phyloP scores from a whole-genome alignment of 805 yeast species.

The Helenozyma rhizophorensis region DNA sequence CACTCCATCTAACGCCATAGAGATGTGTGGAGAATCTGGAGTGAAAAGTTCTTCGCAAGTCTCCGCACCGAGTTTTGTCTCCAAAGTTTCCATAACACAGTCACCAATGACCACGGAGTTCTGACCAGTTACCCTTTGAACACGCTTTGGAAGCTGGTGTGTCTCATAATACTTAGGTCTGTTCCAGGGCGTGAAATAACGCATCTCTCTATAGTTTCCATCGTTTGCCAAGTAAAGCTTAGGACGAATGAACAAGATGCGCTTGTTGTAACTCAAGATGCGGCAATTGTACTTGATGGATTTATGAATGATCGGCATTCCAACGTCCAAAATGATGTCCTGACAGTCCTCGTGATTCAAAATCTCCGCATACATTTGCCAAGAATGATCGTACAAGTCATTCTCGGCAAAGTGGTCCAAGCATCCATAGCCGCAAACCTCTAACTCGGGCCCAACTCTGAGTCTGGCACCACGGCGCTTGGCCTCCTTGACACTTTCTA shows the following conservation, averaged over 20 bases:
- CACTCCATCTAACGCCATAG: slow-evolving; percentile 92
- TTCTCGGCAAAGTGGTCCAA: slow-evolving; percentile 90
- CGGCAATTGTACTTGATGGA: slow-evolving; percentile 91
- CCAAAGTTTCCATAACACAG: slow-evolving; percentile 77
- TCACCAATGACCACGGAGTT: slow-evolving; percentile 76
- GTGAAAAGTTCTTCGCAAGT: slow-evolving; percentile 98
- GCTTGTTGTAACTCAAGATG: slow-evolving; percentile 71
- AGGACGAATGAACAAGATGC: slow-evolving; percentile 83
- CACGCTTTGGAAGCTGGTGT: slow-evolving; percentile 64
- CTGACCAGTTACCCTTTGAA: slow-evolving; percentile 67
- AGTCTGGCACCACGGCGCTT: slow-evolving; percentile 70
- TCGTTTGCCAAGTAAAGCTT: slow-evolving; percentile 92
- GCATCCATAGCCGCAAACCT: slow-evolving; percentile 92
- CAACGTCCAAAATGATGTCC: slow-evolving; percentile 83
- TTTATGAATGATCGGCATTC: slow-evolving; percentile 90
- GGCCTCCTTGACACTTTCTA: slow-evolving; percentile 75
- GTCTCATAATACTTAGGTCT: slow-evolving; percentile 72
- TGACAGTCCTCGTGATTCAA: slow-evolving; percentile 61
- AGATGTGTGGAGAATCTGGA: slow-evolving; percentile 91
- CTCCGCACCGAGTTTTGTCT: slow-evolving; percentile 92
- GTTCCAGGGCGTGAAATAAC: slow-evolving; percentile 94
- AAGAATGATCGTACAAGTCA: slow-evolving; percentile 82
- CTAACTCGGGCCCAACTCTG: slow-evolving; percentile 96
- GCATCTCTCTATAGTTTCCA: slow-evolving; percentile 97
- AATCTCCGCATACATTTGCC: slow-evolving; percentile 90